A percentile compares a stretch with the other conserved stretches of the same genome.
phyloP scores from a whole-genome alignment of 371 early-diverging fungal genomes.

The Mucor velutinosus region DNA sequence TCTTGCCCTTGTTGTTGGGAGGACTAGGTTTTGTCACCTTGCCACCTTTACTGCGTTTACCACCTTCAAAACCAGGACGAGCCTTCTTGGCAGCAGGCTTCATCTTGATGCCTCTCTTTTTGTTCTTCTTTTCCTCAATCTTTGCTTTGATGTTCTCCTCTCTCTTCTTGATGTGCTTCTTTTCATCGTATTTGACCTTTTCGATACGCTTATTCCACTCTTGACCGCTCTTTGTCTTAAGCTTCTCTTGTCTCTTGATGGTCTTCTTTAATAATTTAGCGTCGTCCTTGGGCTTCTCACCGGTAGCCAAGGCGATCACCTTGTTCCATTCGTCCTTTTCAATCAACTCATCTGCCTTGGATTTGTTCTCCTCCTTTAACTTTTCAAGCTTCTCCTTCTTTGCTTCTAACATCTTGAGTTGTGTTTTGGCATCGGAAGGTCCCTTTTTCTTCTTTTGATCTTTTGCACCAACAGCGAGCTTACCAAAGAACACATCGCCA shows the following conservation, averaged over 20 bases:
- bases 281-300: slow-evolving; percentile 92
- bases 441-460: slow-evolving; percentile 70
- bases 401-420: slow-evolving; percentile 75
- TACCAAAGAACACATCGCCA: slow-evolving; percentile 71
- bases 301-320: slow-evolving; percentile 78
- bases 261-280: slow-evolving; percentile 87
- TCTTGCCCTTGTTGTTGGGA: slow-evolving; percentile 27
- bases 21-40: slow-evolving; percentile 32
- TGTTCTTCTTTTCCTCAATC: slow-evolving; percentile 76
- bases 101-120: slow-evolving; percentile 57
- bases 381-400: slow-evolving; percentile 79
- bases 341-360: slow-evolving; percentile 68
- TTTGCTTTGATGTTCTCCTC: slow-evolving; percentile 71
- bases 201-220: slow-evolving; percentile 85
- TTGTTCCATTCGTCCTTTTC: slow-evolving; percentile 85
- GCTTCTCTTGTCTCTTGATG: slow-evolving; percentile 81
- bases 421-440: slow-evolving; percentile 72
- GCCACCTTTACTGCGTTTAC: slow-evolving; percentile 42
- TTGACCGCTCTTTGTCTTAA: slow-evolving; percentile 80
- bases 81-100: slow-evolving; percentile 47
- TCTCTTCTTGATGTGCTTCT: slow-evolving; percentile 74
- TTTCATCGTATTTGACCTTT: slow-evolving; percentile 63
- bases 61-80: slow-evolving; percentile 54
- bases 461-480: slow-evolving; percentile 64
- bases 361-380: slow-evolving; percentile 67